Conservation (phyloP, 495 filamentous ascomycete species). For the Lentithecium fluviatile region DNA sequence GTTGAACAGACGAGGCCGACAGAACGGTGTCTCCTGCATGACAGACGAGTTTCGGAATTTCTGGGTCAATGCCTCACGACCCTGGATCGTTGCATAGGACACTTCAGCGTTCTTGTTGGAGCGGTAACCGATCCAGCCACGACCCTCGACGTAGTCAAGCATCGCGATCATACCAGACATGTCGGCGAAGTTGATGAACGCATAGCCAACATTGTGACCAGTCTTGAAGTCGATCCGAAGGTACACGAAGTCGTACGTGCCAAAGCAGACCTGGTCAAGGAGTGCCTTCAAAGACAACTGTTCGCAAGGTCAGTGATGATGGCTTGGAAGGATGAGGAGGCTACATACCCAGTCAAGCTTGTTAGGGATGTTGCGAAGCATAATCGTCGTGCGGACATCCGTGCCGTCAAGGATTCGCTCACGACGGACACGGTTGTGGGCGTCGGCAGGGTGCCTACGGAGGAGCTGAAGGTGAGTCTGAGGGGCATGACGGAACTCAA, state of each 20-base stretch:
- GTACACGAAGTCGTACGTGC: slow-evolving; percentile 92
- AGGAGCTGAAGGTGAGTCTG: background rate
- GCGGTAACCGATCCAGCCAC: slow-evolving; percentile 59
- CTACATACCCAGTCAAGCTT: slow-evolving; percentile 68
- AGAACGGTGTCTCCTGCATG: slow-evolving; percentile 78
- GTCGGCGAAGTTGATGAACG: slow-evolving; percentile 92
- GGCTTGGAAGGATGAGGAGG: background rate
- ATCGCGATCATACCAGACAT: slow-evolving; percentile 52
- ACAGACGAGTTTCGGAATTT: slow-evolving; percentile 97
- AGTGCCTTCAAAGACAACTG: slow-evolving; percentile 69
- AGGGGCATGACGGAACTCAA: background rate
- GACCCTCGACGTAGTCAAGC: slow-evolving; percentile 14
- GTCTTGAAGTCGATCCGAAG: slow-evolving; percentile 67
- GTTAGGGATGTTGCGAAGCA: slow-evolving; percentile 95
- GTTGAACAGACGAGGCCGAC: slow-evolving; percentile 56
- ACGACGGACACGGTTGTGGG: slow-evolving; percentile 21
- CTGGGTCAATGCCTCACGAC: slow-evolving; percentile 81
- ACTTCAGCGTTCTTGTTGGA: slow-evolving; percentile 80
- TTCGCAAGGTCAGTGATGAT: slow-evolving; percentile 16
- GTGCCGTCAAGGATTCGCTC: slow-evolving; percentile 21
- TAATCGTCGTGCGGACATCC: slow-evolving; percentile 54
- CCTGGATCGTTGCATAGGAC: slow-evolving; percentile 94
- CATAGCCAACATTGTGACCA: slow-evolving; percentile 80
- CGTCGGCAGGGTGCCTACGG: slow-evolving; percentile 10
- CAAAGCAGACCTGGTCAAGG: slow-evolving; percentile 72